Evolutionary conservation across 179 eudicot genomes (phyloP), one percentile per base, ranked within the genome.

Genomic region (Nepenthes alata): DNA sequence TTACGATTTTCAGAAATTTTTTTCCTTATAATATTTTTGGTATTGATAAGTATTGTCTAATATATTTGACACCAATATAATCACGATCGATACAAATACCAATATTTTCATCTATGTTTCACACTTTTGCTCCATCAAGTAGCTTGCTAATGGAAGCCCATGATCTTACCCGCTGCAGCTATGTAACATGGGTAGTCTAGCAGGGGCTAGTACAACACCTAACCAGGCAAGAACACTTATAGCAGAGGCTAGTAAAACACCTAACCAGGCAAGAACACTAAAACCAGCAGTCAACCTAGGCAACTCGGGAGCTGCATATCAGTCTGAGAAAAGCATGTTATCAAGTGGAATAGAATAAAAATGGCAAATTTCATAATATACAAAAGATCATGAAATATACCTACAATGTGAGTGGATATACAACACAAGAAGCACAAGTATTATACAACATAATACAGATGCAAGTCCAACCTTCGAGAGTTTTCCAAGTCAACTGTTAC

Each of bases 401-500:
- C 97, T 72, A 75, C 60, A 69, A 90, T 72, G 66, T 11, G 95
- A 82, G 73, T 83, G 82, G 55, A 80, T 75, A 74, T 85, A 94
- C 63, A 84, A 64, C 61, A 72, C 69, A 52, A 94, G 91, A 65
- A 90, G 61, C 85, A 90, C 34, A 69, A 87, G 67, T 57, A 94
- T 87, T 6, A 74, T 58, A 74, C 79, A 85, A 91, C 88, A 87
- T 62, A 94, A 81, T 57, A 81, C 5, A 38, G 99, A 97, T 61
- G 91, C 97, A 71, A 90, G 85, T 65, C 99, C 97, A 61, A 94
- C 57, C 73, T 85, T 94, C 50, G 99, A 78, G 66, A 90, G 74
- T 57, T 80, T 84, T 47, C 99, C 96, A 57, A 94, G 75, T 62
- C 80, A 70, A 66, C 83, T 79, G 59, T 70, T 87, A 13, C 78